These are phyloP conservation scores for Piper betle DNA, from an alignment of 164 flowering plant species.

Conservation along the genomic window DNA sequence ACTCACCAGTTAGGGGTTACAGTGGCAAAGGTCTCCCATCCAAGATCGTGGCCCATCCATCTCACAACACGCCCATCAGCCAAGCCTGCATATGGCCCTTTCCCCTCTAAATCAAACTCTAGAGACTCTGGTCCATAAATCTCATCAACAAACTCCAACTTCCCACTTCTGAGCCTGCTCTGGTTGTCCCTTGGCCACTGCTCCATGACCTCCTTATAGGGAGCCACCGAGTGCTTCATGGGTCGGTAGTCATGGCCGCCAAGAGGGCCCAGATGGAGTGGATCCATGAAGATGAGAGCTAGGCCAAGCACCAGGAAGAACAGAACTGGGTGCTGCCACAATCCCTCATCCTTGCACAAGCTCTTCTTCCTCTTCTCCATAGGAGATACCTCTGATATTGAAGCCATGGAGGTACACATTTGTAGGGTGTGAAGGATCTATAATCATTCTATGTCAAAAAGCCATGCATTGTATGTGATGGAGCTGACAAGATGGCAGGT, in stretches of 20 bases:
- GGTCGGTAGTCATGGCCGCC: slow-evolving; percentile 73
- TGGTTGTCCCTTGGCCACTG: slow-evolving; percentile 72
- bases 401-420: not conserved
- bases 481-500: not conserved
- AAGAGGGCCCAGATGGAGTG: slow-evolving; percentile 61
- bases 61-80: slow-evolving; percentile 92
- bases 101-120: slow-evolving; percentile 69
- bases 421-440: not conserved
- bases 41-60: slow-evolving; percentile 78
- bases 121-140: slow-evolving; percentile 89
- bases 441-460: not conserved
- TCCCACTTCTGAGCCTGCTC: slow-evolving; percentile 60
- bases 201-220: slow-evolving; percentile 69
- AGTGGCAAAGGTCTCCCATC: slow-evolving; percentile 91
- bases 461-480: not conserved
- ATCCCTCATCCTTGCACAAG: slow-evolving; percentile 23
- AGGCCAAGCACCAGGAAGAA: slow-evolving; percentile 28
- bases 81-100: slow-evolving; percentile 81
- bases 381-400: not conserved
- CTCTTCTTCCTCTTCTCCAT: slow-evolving; percentile 59
- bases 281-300: slow-evolving; percentile 70
- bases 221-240: slow-evolving; percentile 63
- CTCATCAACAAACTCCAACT: slow-evolving; percentile 56
- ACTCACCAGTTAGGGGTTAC: slow-evolving; percentile 67
- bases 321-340: slow-evolving; percentile 41